Percentiles rank a stretch among this genome's conserved stretches.
Evolutionary conservation across 306 rosid species (phyloP).

Genomic region (Cicer arietinum): DNA sequence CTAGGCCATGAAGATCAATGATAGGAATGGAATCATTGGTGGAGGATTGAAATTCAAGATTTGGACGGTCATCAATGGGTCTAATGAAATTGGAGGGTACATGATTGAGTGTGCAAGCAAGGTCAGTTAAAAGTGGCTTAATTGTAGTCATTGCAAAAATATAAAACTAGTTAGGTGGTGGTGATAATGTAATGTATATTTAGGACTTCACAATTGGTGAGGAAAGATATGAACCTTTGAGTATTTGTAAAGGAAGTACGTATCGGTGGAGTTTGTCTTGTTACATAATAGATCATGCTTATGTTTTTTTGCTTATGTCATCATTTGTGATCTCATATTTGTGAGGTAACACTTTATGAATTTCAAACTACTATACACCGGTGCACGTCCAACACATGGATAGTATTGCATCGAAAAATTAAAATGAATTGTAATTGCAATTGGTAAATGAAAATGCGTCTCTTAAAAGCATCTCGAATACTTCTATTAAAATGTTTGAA

Average conservation of each 20-base stretch:
- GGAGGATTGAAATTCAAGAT: slow-evolving; percentile 17
- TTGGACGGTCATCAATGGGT: slow-evolving; percentile 44
- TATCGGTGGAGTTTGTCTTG: not conserved
- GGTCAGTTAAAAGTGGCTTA: slow-evolving; percentile 43
- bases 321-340: not conserved
- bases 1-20: slow-evolving; percentile 36
- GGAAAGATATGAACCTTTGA: not conserved
- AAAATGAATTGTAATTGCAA: too few species aligned
- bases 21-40: slow-evolving; percentile 26
- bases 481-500: too few species aligned
- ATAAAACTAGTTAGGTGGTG: not conserved
- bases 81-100: slow-evolving; percentile 50
- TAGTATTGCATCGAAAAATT: too few species aligned
- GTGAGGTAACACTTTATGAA: not conserved
- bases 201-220: not conserved
- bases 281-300: not conserved
- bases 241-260: not conserved
- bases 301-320: slow-evolving; percentile 1
- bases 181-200: too few species aligned
- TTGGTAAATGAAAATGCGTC: too few species aligned
- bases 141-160: slow-evolving; percentile 12
- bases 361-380: too few species aligned
- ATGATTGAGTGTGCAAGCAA: slow-evolving; percentile 24
- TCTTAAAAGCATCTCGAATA: too few species aligned
- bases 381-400: too few species aligned